phyloP scores from a whole-genome alignment of 306 rosid species.

The Rosa persica region DNA sequence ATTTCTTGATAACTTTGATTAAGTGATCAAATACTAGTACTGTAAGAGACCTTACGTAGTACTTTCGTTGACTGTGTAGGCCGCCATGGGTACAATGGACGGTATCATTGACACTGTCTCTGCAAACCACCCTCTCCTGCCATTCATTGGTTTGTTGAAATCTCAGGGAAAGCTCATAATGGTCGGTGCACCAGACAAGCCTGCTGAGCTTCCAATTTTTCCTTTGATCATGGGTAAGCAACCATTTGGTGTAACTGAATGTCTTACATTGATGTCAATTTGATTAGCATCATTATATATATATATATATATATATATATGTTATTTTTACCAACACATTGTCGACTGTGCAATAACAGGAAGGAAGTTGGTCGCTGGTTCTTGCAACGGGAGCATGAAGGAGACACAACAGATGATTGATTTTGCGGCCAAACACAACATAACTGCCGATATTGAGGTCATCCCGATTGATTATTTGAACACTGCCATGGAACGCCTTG shows the following conservation, averaged over 20 bases:
- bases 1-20: neutral
- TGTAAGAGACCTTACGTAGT: neutral
- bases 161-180: slow-evolving; percentile 36
- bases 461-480: slow-evolving; percentile 50
- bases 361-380: slow-evolving; percentile 33
- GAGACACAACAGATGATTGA: slow-evolving; percentile 51
- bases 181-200: slow-evolving; percentile 38
- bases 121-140: slow-evolving; percentile 40
- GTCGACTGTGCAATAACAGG: neutral
- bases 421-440: slow-evolving; percentile 48
- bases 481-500: slow-evolving; percentile 48
- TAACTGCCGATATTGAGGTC: slow-evolving; percentile 53
- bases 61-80: slow-evolving; percentile 13
- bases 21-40: neutral
- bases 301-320: no score
- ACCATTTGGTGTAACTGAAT: neutral
- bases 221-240: slow-evolving; percentile 36
- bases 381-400: slow-evolving; percentile 24
- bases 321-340: no score
- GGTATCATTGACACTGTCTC: slow-evolving; percentile 60
- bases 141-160: slow-evolving; percentile 43
- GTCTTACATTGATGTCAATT: no score
- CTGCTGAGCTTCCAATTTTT: slow-evolving; percentile 30
- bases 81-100: slow-evolving; percentile 37
- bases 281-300: no score